Base-by-base conservation (phyloP, 495 filamentous ascomycete genomes). In the Podospora appendiculata region DNA sequence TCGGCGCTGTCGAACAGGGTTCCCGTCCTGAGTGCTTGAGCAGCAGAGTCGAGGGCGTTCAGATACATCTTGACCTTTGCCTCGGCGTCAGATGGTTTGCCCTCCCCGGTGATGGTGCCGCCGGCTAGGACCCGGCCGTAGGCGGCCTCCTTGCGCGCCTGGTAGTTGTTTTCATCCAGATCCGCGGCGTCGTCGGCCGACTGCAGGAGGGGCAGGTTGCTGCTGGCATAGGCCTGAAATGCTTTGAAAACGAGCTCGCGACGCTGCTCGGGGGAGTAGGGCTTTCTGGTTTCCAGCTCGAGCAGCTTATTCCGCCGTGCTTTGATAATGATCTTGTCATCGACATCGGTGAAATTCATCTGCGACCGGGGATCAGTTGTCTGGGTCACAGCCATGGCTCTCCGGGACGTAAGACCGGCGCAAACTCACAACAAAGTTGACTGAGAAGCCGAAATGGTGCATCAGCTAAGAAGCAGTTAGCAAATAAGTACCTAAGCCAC, bases 51-150 rank as follows among this genome's bases (percentile, higher is more conserved):
- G 49, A 84, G 82, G 3, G 88, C 95, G 62, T 80, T 86, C 50
- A 96, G 80, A 58, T 96, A 90, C 90, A 96, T 95, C 63, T 94
- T 95, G 47, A 88, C 69, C 74, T 96, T 97, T 3, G 94, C 86
- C 51, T 86, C 82, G 43, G 79, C 77, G 55, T 94, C 88, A 8
- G 81, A 70, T 19, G 81, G 72, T 48, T 73, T 75, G 14, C 77
- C 78, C 48, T 82, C 75, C 0, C 84, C 83, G 1, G 78, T 67
- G 48, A 89, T 70, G 33, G 81, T 77, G 13, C 83, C 85, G 12
- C 79, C 79, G 8, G 78, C 72, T 16, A 91, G 60, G 3, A 90
- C 81, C 17, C 64, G 65, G 14, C 76, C 78, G 63, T 94, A 94
- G 6, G 70, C 73, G 41, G 79, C 76, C 44, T 83, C 76, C 44